A percentile compares a stretch with the other conserved stretches of the same genome.
Evolutionary conservation across 345 rosid genomes (phyloP).

Genomic region (Cardiospermum halicacabum): DNA sequence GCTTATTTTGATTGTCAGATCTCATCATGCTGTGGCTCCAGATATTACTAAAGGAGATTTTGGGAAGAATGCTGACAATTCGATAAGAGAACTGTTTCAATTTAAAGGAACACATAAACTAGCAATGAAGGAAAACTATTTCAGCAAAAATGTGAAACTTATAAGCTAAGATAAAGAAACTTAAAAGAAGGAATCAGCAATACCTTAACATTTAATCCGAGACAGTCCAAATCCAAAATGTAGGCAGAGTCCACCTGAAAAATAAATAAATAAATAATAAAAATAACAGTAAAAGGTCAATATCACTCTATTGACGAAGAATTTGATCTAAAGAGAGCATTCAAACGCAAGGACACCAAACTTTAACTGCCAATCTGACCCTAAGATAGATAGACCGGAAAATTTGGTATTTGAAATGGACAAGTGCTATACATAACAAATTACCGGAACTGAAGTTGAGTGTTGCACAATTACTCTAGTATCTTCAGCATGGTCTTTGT

Average conservation of each 20-base stretch:
- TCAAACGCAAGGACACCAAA: neutral
- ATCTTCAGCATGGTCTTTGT: slow-evolving; percentile 88
- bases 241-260: slow-evolving; percentile 78
- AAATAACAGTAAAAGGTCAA: no score
- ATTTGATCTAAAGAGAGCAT: neutral
- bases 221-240: slow-evolving; percentile 87
- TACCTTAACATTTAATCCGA: slow-evolving; percentile 95
- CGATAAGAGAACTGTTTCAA: neutral
- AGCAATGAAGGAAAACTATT: slow-evolving; percentile 6
- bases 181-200: neutral
- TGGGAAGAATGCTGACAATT: no score
- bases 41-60: no score
- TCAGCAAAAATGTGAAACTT: neutral
- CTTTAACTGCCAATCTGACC: neutral
- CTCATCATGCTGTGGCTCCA: no score
- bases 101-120: neutral
- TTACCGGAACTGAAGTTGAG: slow-evolving; percentile 72
- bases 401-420: neutral
- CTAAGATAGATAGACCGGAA: neutral
- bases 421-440: slow-evolving; percentile 9
- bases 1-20: no score
- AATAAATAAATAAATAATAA: no score
- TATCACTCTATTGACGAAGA: neutral
- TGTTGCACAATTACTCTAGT: slow-evolving; percentile 74
- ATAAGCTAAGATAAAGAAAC: neutral